These are phyloP conservation scores for Oryza coarctata DNA, from an alignment of 176 grass and related monocot species.

Conservation along the genomic window DNA sequence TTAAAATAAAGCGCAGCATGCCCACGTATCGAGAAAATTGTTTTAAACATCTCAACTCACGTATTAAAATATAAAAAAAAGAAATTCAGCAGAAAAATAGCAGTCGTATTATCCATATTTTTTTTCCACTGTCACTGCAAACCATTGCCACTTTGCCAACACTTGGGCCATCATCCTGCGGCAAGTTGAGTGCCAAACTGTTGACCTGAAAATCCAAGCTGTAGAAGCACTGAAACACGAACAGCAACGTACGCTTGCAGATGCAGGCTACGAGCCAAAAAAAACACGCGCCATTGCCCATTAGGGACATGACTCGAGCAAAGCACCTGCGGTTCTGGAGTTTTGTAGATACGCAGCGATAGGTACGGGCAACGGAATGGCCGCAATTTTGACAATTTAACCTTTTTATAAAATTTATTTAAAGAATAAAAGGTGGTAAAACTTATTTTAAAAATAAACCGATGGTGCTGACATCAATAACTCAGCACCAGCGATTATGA, in stretches of 20 bases:
- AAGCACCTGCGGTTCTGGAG: not conserved
- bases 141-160: not conserved
- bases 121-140: not conserved
- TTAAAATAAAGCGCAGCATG: not conserved
- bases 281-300: not conserved
- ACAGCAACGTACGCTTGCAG: not conserved
- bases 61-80: no score
- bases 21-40: not conserved
- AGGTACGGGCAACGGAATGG: not conserved
- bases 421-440: no score
- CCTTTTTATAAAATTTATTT: no score
- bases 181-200: not conserved
- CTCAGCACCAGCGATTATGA: no score
- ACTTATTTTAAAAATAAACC: no score
- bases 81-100: no score
- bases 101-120: no score
- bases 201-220: not conserved
- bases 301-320: not conserved
- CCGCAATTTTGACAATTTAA: no score
- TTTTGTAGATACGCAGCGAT: slow-evolving; percentile 12
- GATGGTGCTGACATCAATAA: no score
- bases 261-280: not conserved
- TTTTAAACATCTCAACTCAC: no score
- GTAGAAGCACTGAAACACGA: not conserved
- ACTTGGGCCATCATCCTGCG: not conserved